A percentile compares a stretch with the other conserved stretches of the same genome.
phyloP scores from a whole-genome alignment of 371 early-diverging fungal genomes.

The Mortierella sp. region DNA sequence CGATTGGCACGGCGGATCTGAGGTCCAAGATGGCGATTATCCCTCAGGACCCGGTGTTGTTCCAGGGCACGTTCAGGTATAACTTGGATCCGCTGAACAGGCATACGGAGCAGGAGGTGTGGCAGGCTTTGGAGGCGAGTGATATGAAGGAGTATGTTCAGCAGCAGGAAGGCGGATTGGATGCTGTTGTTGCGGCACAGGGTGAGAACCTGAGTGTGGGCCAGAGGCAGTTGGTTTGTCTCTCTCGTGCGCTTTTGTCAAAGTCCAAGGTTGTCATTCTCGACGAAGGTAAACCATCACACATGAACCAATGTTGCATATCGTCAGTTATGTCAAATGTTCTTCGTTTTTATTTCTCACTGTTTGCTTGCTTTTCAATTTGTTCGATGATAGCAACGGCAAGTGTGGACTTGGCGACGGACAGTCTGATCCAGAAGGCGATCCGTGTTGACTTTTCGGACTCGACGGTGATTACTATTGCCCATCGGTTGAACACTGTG shows the following conservation, averaged over 20 bases:
- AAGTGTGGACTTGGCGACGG: constrained; percentile 82
- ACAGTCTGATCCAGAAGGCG: constrained; percentile 82
- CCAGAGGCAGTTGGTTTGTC: constrained; percentile 88
- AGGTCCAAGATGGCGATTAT: constrained; percentile 89
- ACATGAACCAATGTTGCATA: background rate
- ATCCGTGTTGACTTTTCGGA: constrained; percentile 79
- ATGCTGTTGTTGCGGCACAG: constrained; percentile 73
- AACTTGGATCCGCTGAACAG: constrained; percentile 88
- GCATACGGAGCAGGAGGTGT: constrained; percentile 82
- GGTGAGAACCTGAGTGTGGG: constrained; percentile 90
- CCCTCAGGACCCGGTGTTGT: constrained; percentile 96
- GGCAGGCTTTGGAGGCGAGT: constrained; percentile 85
- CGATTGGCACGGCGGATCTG: constrained; percentile 83
- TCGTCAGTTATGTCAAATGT: background rate
- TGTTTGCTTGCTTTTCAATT: background rate
- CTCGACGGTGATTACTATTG: constrained; percentile 80
- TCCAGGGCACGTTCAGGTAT: constrained; percentile 71
- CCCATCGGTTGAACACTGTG: constrained; percentile 86
- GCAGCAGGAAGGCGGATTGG: constrained; percentile 76
- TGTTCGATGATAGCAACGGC: constrained; percentile 71
- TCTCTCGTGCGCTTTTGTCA: constrained; percentile 86
- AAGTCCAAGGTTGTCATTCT: constrained; percentile 82
- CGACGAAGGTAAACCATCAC: constrained; percentile 75
- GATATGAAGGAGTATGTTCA: constrained; percentile 76
- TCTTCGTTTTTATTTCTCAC: constrained; percentile 60